These are phyloP conservation scores for Collybiopsis confluens DNA, from an alignment of 768 basidiomycete genomes.

Conservation along the genomic window DNA sequence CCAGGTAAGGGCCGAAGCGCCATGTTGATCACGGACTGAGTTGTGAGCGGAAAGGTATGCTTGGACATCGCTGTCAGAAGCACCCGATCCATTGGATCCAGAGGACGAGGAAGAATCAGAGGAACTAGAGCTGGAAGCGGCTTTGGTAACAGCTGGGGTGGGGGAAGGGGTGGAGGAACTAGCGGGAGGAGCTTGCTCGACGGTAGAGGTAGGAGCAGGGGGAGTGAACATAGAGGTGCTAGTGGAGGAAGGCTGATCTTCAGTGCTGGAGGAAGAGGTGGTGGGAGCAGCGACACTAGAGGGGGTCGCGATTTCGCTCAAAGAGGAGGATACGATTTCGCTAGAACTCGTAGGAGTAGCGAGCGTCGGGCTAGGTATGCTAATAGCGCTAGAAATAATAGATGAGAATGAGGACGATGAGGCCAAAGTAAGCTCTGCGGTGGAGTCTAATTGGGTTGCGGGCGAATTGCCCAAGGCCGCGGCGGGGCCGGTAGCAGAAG, in stretches of 20 bases:
- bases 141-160: constrained; percentile 10
- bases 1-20: constrained; percentile 64
- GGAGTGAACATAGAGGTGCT: constrained; percentile 14
- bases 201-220: constrained; percentile 12
- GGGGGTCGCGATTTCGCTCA: background rate
- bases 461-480: constrained; percentile 2
- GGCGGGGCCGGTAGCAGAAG: constrained; percentile 5
- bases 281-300: background rate
- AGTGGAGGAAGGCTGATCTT: constrained; percentile 7
- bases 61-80: constrained; percentile 41
- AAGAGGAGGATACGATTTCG: background rate
- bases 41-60: constrained; percentile 63
- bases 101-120: constrained; percentile 9
- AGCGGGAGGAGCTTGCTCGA: constrained; percentile 14
- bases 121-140: constrained; percentile 12
- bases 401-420: constrained; percentile 12
- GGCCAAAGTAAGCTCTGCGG: constrained; percentile 4
- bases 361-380: constrained; percentile 8
- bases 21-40: constrained; percentile 54
- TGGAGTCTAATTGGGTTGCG: constrained; percentile 9
- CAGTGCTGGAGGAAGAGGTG: background rate
- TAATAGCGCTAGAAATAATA: constrained; percentile 15
- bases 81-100: constrained; percentile 12
- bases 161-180: constrained; percentile 13
- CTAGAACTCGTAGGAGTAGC: constrained; percentile 5